Conservation (phyloP, 2,329 filamentous ascomycete genomes). For the Phialemoniopsis sp. region DNA sequence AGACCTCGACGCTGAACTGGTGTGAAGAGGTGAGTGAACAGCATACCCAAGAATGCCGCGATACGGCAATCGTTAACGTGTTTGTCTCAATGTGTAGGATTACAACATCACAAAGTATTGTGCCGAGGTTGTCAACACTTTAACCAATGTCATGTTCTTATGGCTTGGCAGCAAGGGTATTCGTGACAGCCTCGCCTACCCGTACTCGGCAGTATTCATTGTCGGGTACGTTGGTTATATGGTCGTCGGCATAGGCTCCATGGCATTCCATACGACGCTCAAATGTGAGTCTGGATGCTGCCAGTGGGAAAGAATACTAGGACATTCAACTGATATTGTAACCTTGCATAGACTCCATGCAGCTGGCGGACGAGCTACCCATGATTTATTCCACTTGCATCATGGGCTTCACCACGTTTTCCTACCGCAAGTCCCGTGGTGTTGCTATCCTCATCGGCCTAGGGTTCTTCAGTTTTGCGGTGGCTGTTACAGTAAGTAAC, state of each 20-base stretch:
- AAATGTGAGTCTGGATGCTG: slow-evolving; percentile 39
- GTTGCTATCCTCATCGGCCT: slow-evolving; percentile 47
- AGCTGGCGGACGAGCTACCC: slow-evolving; percentile 55
- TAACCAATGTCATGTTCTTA: slow-evolving; percentile 81
- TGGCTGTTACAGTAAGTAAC: slow-evolving; percentile 66
- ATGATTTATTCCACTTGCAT: slow-evolving; percentile 58
- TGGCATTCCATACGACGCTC: slow-evolving; percentile 52
- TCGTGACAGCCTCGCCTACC: slow-evolving; percentile 64
- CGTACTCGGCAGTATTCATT: slow-evolving; percentile 72
- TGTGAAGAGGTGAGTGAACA: slow-evolving; percentile 26
- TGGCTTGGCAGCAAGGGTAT: slow-evolving; percentile 74
- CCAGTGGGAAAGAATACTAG: background rate
- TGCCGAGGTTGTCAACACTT: slow-evolving; percentile 46
- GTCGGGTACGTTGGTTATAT: slow-evolving; percentile 55
- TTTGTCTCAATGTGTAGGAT: slow-evolving; percentile 13
- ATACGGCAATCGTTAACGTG: slow-evolving; percentile 1
- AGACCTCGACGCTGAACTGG: slow-evolving; percentile 32
- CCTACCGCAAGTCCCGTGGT: slow-evolving; percentile 53
- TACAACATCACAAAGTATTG: slow-evolving; percentile 31
- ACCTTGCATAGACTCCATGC: slow-evolving; percentile 49
- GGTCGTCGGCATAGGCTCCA: slow-evolving; percentile 49
- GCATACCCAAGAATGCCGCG: background rate
- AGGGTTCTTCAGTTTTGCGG: slow-evolving; percentile 48
- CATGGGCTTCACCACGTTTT: slow-evolving; percentile 65
- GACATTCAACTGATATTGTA: slow-evolving; percentile 3